A percentile compares a stretch with the other conserved stretches of the same genome.
phyloP scores from a whole-genome alignment of 257 asterid genomes.

The Solanum piurae region DNA sequence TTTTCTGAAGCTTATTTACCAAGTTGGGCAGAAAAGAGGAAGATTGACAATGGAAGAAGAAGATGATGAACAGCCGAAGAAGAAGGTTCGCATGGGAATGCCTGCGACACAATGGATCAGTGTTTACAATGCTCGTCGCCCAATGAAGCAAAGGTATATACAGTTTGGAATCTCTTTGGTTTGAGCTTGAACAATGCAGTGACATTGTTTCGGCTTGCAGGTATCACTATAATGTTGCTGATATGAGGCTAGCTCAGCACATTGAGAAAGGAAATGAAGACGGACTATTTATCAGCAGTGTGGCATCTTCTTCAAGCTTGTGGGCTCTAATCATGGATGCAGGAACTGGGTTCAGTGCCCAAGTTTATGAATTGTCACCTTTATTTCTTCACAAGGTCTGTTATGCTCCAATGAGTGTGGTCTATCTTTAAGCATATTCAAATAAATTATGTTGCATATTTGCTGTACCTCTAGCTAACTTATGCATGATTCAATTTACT shows the following conservation, averaged over 20 bases:
- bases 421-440: neutral
- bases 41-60: slow-evolving; percentile 38
- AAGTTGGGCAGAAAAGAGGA: slow-evolving; percentile 54
- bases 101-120: slow-evolving; percentile 62
- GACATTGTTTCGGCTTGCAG: slow-evolving; percentile 14
- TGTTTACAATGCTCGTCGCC: slow-evolving; percentile 48
- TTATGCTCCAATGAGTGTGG: neutral
- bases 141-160: slow-evolving; percentile 51
- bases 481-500: neutral
- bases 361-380: slow-evolving; percentile 43
- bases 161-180: neutral
- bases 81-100: slow-evolving; percentile 46
- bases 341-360: slow-evolving; percentile 44
- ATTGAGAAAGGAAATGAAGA: slow-evolving; percentile 43
- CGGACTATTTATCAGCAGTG: slow-evolving; percentile 40
- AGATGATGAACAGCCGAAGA: slow-evolving; percentile 43
- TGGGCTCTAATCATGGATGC: slow-evolving; percentile 67
- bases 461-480: neutral
- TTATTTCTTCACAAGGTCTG: slow-evolving; percentile 44
- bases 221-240: slow-evolving; percentile 49
- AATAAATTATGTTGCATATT: neutral
- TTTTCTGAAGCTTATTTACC: slow-evolving; percentile 27
- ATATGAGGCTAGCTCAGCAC: slow-evolving; percentile 37
- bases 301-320: slow-evolving; percentile 39
- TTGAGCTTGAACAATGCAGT: neutral